A percentile compares a stretch with the other conserved stretches of the same genome.
Conservation (phyloP, 805 yeast genomes). For the Saturnispora galanensis region DNA sequence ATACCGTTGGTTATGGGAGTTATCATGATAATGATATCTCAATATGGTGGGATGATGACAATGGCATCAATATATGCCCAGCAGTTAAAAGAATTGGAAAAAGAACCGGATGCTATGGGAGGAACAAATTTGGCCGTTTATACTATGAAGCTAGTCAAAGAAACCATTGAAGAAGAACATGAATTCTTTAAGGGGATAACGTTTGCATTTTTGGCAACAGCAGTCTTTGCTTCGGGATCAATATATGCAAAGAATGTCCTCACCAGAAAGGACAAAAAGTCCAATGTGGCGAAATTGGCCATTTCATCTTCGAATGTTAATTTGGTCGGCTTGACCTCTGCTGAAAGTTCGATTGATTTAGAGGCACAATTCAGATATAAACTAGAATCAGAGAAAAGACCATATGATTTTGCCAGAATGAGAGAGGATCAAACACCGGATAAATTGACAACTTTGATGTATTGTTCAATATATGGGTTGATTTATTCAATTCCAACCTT, state of each 20-base stretch:
- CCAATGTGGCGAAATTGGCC: constrained; percentile 6
- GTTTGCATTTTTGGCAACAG: constrained; percentile 57
- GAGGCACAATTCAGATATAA: constrained; percentile 7
- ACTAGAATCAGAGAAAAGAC: background rate
- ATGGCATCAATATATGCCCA: constrained; percentile 4
- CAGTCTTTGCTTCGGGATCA: constrained; percentile 77
- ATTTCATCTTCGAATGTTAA: constrained; percentile 7
- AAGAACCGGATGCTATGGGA: background rate
- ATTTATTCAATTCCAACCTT: constrained; percentile 67
- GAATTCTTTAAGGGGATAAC: constrained; percentile 39
- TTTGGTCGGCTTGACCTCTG: background rate
- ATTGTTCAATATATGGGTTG: constrained; percentile 69
- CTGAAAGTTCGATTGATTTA: constrained; percentile 7
- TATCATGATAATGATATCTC: constrained; percentile 34
- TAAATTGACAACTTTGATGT: constrained; percentile 69
- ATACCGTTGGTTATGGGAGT: constrained; percentile 46
- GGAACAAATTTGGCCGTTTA: constrained; percentile 3
- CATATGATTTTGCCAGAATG: too few relatives aligned
- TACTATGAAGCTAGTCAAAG: constrained; percentile 2
- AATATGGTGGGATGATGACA: constrained; percentile 9
- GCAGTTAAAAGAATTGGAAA: constrained; percentile 5
- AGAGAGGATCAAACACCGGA: constrained; percentile 36
- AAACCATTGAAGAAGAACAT: constrained; percentile 7
- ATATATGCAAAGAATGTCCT: constrained; percentile 71
- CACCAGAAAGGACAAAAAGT: background rate